These are phyloP conservation scores for Tagetes patula DNA, from an alignment of 129 eudicot genomes.

Conservation along the genomic window DNA sequence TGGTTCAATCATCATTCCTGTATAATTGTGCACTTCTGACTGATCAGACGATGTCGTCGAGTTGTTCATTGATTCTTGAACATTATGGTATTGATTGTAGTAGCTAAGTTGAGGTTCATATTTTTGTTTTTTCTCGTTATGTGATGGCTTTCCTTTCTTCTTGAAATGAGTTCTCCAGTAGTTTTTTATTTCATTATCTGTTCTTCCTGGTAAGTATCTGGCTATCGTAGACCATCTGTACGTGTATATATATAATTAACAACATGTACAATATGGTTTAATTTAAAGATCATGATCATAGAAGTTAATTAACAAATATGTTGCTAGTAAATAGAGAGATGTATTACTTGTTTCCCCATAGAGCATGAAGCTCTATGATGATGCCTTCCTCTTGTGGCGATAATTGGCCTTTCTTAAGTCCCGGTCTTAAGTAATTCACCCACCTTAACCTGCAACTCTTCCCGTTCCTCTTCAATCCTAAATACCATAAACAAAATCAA, in stretches of 20 bases:
- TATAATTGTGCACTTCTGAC: constrained; percentile 16
- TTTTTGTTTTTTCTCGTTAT: constrained; percentile 30
- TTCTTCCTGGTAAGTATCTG: constrained; percentile 77
- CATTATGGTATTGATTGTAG: constrained; percentile 16
- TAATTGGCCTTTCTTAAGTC: constrained; percentile 75
- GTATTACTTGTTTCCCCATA: constrained; percentile 91
- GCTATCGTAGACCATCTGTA: constrained; percentile 87
- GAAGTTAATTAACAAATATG: not conserved
- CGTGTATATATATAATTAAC: too few species aligned
- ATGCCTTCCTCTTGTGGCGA: constrained; percentile 93
- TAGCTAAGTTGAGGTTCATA: constrained; percentile 15
- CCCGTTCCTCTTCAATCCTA: constrained; percentile 78
- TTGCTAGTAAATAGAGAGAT: constrained; percentile 3
- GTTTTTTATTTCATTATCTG: constrained; percentile 76
- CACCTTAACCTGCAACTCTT: constrained; percentile 91
- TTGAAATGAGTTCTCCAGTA: constrained; percentile 88
- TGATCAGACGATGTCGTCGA: not conserved
- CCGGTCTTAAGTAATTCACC: constrained; percentile 90
- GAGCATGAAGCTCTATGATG: constrained; percentile 84
- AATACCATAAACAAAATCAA: not conserved
- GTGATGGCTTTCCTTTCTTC: constrained; percentile 41
- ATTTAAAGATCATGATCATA: not conserved
- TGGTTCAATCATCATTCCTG: constrained; percentile 14
- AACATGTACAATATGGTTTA: constrained; percentile 12
- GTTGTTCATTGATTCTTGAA: constrained; percentile 10